Percentiles rank a stretch among this genome's conserved stretches.
Evolutionary conservation across 306 rosid genomes (phyloP).

Genomic region (Lupinus albus): DNA sequence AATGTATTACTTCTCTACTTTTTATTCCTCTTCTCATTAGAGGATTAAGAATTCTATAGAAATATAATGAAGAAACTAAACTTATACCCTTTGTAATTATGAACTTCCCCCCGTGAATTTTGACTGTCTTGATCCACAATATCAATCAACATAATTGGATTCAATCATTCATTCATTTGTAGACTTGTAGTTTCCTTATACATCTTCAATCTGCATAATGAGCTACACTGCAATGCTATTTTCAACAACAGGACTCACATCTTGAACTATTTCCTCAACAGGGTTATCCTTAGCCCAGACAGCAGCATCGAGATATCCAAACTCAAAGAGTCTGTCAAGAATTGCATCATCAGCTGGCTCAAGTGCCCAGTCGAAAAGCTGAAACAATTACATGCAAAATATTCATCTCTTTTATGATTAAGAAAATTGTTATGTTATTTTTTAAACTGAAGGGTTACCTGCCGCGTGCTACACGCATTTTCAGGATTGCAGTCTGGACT

Average conservation of each 20-base stretch:
- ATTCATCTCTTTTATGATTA: conserved; percentile 3
- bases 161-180: conserved; percentile 1
- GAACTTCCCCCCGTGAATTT: conserved; percentile 8
- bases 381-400: conserved; percentile 38
- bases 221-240: conserved; percentile 41
- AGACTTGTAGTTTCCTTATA: not conserved
- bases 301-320: conserved; percentile 85
- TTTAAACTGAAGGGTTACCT: conserved; percentile 47
- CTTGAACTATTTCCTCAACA: conserved; percentile 59
- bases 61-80: conserved; percentile 27
- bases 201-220: conserved; percentile 35
- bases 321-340: conserved; percentile 78
- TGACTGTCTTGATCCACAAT: conserved; percentile 26
- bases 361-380: conserved; percentile 60
- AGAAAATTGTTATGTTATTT: conserved; percentile 24
- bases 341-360: conserved; percentile 84
- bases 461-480: conserved; percentile 44
- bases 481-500: conserved; percentile 60
- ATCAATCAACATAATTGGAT: conserved; percentile 32
- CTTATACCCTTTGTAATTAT: conserved; percentile 12
- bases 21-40: conserved; percentile 12
- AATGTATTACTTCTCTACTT: conserved; percentile 25
- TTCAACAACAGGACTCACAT: conserved; percentile 44
- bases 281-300: conserved; percentile 89
- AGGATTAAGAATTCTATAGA: conserved; percentile 19